These are phyloP conservation scores for Penicillium psychrosexuale DNA, from an alignment of 2,329 filamentous ascomycete species.

Conservation along the genomic window DNA sequence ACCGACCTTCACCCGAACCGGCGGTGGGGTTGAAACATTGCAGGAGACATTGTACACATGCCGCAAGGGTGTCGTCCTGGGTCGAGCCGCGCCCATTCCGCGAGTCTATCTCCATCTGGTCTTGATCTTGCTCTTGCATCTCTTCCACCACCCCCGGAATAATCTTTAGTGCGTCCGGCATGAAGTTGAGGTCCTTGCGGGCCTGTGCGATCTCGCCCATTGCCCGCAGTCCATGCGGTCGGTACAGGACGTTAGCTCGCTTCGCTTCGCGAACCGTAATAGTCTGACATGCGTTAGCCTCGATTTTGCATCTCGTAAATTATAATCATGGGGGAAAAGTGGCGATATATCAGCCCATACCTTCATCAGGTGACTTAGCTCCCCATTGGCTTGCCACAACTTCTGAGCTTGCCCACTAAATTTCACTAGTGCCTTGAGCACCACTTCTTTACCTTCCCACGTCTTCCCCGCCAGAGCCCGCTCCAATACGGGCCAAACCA, in stretches of 20 bases:
- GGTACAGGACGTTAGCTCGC: slow-evolving; percentile 82
- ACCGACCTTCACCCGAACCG: slow-evolving; percentile 27
- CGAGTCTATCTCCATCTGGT: slow-evolving; percentile 68
- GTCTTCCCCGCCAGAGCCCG: slow-evolving; percentile 83
- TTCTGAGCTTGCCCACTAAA: slow-evolving; percentile 66
- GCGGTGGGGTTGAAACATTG: slow-evolving; percentile 36
- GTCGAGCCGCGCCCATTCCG: slow-evolving; percentile 33
- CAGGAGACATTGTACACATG: slow-evolving; percentile 39
- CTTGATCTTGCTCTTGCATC: slow-evolving; percentile 44
- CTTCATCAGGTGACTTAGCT: slow-evolving; percentile 66
- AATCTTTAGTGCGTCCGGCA: slow-evolving; percentile 63
- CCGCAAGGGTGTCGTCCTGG: slow-evolving; percentile 37
- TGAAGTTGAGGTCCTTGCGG: slow-evolving; percentile 67
- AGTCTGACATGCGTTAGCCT: slow-evolving; percentile 41
- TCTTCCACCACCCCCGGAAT: slow-evolving; percentile 62
- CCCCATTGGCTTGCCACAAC: slow-evolving; percentile 56
- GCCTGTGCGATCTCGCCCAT: slow-evolving; percentile 70
- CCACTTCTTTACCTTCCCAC: slow-evolving; percentile 84
- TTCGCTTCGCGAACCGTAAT: slow-evolving; percentile 83
- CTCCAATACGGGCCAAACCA: slow-evolving; percentile 80
- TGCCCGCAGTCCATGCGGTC: slow-evolving; percentile 68
- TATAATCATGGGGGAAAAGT: background rate
- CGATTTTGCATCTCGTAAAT: background rate
- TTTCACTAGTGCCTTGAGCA: slow-evolving; percentile 73
- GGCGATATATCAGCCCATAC: slow-evolving; percentile 39